phyloP scores from a whole-genome alignment of 306 rosid genomes.

The Begonia loranthoides region DNA sequence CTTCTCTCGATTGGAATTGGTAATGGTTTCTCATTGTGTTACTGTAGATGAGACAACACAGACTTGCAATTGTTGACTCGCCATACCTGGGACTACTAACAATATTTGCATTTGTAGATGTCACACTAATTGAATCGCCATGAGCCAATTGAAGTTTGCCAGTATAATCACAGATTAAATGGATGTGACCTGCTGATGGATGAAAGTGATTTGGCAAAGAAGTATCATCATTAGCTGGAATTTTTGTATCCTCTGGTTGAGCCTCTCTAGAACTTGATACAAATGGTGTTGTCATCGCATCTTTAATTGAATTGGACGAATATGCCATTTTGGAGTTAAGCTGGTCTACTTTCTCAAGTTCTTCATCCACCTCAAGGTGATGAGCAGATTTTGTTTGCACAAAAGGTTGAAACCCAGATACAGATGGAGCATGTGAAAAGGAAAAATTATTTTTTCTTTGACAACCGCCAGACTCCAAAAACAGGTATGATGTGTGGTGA shows the following conservation, averaged over 20 bases:
- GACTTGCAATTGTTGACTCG: too few relatives aligned
- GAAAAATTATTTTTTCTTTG: constrained; percentile 64
- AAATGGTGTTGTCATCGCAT: constrained; percentile 23
- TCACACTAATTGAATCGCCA: too few relatives aligned
- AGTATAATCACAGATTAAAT: too few relatives aligned
- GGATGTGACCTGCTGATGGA: too few relatives aligned
- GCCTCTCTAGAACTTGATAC: constrained; percentile 22
- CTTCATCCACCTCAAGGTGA: constrained; percentile 34
- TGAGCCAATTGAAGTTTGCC: too few relatives aligned
- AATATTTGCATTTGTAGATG: too few relatives aligned
- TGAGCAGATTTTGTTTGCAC: constrained; percentile 41
- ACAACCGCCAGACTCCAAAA: constrained; percentile 33
- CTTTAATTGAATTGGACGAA: constrained; percentile 22
- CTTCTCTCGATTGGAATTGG: too few relatives aligned
- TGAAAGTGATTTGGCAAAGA: too few relatives aligned
- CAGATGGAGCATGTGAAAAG: constrained; percentile 76
- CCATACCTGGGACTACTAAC: too few relatives aligned
- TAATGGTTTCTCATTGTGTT: too few relatives aligned
- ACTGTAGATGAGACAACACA: too few relatives aligned
- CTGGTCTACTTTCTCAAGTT: constrained; percentile 23
- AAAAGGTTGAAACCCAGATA: constrained; percentile 94
- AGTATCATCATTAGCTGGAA: too few relatives aligned
- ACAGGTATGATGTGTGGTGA: constrained; percentile 30
- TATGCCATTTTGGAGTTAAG: constrained; percentile 19
- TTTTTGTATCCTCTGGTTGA: constrained; percentile 42